These are phyloP conservation scores for Mortierella sp. DNA, from an alignment of 371 early-diverging fungal species.

Conservation along the genomic window DNA sequence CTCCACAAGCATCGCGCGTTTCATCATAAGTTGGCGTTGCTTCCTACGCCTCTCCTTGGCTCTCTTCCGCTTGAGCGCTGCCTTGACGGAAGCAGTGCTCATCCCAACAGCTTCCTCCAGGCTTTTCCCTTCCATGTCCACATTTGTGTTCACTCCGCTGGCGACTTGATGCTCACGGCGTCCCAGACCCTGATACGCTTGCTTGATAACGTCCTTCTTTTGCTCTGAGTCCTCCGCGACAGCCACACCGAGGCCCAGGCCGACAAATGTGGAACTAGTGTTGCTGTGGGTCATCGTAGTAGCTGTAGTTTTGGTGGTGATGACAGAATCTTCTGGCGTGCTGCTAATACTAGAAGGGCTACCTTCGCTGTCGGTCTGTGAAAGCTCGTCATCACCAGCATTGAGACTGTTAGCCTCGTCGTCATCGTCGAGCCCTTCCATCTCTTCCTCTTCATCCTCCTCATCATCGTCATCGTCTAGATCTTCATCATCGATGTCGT, in stretches of 20 bases:
- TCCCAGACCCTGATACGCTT: constrained; percentile 1
- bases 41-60: constrained; percentile 30
- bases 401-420: constrained; percentile 4
- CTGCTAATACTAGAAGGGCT: not conserved
- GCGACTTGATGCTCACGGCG: not conserved
- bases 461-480: constrained; percentile 22
- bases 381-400: constrained; percentile 3
- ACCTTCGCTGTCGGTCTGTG: not conserved
- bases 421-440: constrained; percentile 25
- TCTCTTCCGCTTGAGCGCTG: constrained; percentile 6
- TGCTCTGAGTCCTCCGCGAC: not conserved
- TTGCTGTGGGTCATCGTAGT: not conserved
- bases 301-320: not conserved
- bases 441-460: constrained; percentile 21
- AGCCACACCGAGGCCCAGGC: constrained; percentile 17
- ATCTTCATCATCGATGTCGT: constrained; percentile 20
- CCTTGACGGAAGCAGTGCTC: constrained; percentile 4
- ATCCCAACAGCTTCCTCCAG: constrained; percentile 1
- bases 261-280: constrained; percentile 7
- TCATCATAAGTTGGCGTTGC: constrained; percentile 32
- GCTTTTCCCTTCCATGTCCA: not conserved
- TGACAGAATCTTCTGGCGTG: not conserved
- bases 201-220: not conserved
- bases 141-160: not conserved
- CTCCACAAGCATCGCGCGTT: constrained; percentile 43